Evolutionary conservation across 1,284 basidiomycete genomes (phyloP).

Genomic region (Macrocystidia cucumis): DNA sequence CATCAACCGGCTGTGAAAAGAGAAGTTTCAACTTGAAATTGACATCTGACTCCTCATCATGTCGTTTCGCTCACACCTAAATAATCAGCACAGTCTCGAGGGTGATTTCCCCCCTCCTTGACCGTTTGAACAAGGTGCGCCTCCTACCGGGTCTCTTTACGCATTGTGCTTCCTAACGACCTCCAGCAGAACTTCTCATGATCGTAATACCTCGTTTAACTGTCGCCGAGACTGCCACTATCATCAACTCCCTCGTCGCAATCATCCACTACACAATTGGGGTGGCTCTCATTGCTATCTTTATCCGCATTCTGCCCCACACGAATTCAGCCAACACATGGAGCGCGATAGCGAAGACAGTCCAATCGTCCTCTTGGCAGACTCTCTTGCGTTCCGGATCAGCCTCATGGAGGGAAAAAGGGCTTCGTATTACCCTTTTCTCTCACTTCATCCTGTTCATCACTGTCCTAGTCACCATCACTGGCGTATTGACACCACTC

Average conservation of each 20-base stretch:
- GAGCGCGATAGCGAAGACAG: conserved; percentile 11
- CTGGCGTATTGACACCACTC: conserved; percentile 13
- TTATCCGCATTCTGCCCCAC: conserved; percentile 10
- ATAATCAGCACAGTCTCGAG: too few species aligned
- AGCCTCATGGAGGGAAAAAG: conserved; percentile 1
- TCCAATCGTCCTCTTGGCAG: conserved; percentile 13
- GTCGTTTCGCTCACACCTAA: too few species aligned
- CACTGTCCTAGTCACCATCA: conserved; percentile 9
- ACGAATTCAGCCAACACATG: conserved; percentile 12
- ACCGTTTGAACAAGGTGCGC: too few species aligned
- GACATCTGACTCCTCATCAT: too few species aligned
- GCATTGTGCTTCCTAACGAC: too few species aligned
- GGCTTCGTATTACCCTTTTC: conserved; percentile 7
- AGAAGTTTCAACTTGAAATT: too few species aligned
- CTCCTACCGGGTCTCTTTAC: too few species aligned
- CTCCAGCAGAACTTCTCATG: too few species aligned
- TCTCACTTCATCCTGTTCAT: conserved; percentile 8
- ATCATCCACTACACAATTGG: conserved; percentile 12
- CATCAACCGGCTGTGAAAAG: too few species aligned
- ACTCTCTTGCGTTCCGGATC: conserved; percentile 11
- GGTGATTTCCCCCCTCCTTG: too few species aligned
- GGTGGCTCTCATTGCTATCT: conserved; percentile 11
- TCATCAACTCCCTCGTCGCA: conserved; percentile 12
- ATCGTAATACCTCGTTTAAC: conserved; percentile 3
- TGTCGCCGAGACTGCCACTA: conserved; percentile 13